A percentile compares a stretch with the other conserved stretches of the same genome.
Evolutionary conservation across 306 rosid genomes (phyloP).

Genomic region (Rosa chinensis): DNA sequence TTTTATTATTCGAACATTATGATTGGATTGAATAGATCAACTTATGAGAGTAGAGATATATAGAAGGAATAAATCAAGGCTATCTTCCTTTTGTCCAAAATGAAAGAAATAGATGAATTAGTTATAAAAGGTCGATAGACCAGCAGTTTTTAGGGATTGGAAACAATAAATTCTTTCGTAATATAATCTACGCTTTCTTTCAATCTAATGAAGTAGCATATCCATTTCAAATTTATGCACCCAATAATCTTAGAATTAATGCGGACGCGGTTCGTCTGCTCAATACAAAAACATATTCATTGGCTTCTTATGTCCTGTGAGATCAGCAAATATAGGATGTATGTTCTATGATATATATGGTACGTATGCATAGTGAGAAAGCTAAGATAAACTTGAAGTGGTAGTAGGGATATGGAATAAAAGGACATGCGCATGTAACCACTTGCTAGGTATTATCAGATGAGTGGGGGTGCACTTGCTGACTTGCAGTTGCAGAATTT

Average conservation of each 20-base stretch:
- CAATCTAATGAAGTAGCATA: not conserved
- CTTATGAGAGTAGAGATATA: too few species aligned
- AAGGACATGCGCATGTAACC: slow-evolving; percentile 9
- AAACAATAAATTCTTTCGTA: too few species aligned
- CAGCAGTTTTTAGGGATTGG: not conserved
- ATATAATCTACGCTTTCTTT: too few species aligned
- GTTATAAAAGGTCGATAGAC: not conserved
- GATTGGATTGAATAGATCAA: not conserved
- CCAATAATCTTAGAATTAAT: too few species aligned
- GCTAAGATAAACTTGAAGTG: not conserved
- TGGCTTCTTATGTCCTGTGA: not conserved
- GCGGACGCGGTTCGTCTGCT: not conserved
- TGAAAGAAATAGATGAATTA: not conserved
- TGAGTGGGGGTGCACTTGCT: slow-evolving; percentile 4
- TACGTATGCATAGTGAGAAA: not conserved
- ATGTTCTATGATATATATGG: not conserved
- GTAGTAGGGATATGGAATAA: not conserved
- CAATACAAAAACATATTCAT: not conserved
- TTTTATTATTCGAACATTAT: not conserved
- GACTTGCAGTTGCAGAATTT: not conserved
- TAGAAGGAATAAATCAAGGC: not conserved
- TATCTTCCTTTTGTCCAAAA: not conserved
- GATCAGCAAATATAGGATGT: not conserved
- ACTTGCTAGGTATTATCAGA: slow-evolving; percentile 1
- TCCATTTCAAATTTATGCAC: not conserved